A percentile compares a stretch with the other conserved stretches of the same genome.
phyloP scores from a whole-genome alignment of 2,329 filamentous ascomycete genomes.

The Trichoderma aggressivum region DNA sequence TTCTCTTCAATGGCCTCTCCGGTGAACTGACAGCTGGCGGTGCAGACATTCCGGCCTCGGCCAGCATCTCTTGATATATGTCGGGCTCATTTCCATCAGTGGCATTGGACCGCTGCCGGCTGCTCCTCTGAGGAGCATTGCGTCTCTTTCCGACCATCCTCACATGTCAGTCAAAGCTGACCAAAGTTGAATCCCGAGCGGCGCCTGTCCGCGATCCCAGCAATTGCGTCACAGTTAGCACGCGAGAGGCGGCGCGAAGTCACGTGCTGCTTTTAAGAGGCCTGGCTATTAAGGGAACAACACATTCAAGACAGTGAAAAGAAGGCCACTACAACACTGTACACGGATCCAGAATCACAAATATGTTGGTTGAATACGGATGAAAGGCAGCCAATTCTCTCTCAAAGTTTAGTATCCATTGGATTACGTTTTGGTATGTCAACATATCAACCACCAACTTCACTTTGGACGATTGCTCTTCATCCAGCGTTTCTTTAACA shows the following conservation, averaged over 20 bases:
- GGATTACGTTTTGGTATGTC: background rate
- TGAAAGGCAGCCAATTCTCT: rapidly evolving
- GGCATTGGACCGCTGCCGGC: constrained; percentile 19
- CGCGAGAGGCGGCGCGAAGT: constrained; percentile 20
- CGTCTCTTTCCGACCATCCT: constrained; percentile 34
- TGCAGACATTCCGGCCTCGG: constrained; percentile 43
- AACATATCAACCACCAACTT: background rate
- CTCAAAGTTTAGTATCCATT: background rate
- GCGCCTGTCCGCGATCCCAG: constrained; percentile 10
- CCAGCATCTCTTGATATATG: constrained; percentile 49
- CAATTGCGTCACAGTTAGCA: constrained; percentile 22
- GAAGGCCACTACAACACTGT: background rate
- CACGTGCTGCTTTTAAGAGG: constrained; percentile 18
- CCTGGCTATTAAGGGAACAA: background rate
- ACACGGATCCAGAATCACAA: background rate
- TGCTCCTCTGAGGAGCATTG: constrained; percentile 26
- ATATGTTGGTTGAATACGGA: too few species aligned
- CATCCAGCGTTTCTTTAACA: background rate
- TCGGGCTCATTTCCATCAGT: constrained; percentile 31
- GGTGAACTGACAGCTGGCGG: constrained; percentile 26
- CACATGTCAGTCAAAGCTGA: background rate
- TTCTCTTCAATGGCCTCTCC: constrained; percentile 42
- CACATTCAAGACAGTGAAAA: background rate
- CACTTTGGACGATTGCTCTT: background rate
- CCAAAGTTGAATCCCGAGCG: background rate